Evolutionary conservation across 2,329 filamentous ascomycete species (phyloP).

Genomic region (Dactylonectria estremocensis): DNA sequence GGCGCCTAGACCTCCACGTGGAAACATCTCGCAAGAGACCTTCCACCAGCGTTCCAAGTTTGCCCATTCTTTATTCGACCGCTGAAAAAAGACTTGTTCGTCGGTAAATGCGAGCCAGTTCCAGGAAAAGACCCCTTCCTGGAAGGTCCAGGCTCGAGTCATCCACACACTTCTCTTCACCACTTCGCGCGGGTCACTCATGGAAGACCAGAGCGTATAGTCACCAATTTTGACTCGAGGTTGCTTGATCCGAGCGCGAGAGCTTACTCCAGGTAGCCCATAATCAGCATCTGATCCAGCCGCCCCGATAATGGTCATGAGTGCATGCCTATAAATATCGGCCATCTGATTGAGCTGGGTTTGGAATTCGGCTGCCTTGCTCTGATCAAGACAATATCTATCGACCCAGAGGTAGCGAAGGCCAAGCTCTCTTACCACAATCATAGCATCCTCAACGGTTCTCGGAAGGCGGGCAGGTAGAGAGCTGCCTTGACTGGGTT

Average conservation of each 20-base stretch:
- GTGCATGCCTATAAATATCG: slow-evolving; percentile 31
- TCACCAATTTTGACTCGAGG: slow-evolving; percentile 24
- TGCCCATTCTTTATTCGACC: slow-evolving; percentile 28
- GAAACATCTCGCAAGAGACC: slow-evolving; percentile 30
- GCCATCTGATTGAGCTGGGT: slow-evolving; percentile 30
- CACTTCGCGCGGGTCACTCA: slow-evolving; percentile 23
- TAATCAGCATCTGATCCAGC: slow-evolving; percentile 30
- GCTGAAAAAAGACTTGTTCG: slow-evolving; percentile 31
- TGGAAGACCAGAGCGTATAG: slow-evolving; percentile 30
- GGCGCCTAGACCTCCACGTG: slow-evolving; percentile 19
- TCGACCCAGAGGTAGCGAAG: slow-evolving; percentile 31
- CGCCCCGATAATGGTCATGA: slow-evolving; percentile 22
- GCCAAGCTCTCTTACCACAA: slow-evolving; percentile 27
- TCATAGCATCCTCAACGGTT: slow-evolving; percentile 31
- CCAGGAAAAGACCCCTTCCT: slow-evolving; percentile 28
- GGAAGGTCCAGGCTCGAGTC: slow-evolving; percentile 30
- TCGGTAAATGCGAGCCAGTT: slow-evolving; percentile 33
- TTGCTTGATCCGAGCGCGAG: slow-evolving; percentile 18
- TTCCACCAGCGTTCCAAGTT: slow-evolving; percentile 29
- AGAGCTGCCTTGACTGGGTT: neutral
- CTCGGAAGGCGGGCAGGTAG: slow-evolving; percentile 18
- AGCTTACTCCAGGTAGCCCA: slow-evolving; percentile 26
- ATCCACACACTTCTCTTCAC: slow-evolving; percentile 24
- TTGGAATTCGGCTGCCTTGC: slow-evolving; percentile 25
- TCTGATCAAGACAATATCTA: slow-evolving; percentile 31